These are phyloP conservation scores for Xeromyces bisporus DNA, from an alignment of 495 filamentous ascomycete genomes.

Conservation along the genomic window DNA sequence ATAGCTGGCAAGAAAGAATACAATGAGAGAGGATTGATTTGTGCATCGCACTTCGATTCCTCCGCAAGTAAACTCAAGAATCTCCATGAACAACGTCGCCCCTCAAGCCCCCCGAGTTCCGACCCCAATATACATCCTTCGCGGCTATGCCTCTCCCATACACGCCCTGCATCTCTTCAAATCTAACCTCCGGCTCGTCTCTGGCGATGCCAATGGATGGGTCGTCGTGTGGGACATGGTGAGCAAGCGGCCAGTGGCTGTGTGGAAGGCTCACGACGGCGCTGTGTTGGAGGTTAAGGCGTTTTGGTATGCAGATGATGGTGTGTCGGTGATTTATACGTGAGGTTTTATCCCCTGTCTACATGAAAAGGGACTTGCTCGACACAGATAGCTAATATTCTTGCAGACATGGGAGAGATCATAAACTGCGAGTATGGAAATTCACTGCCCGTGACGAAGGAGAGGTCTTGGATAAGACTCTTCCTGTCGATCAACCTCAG, in stretches of 20 bases:
- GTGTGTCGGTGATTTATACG: constrained; percentile 47
- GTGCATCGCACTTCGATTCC: too few species aligned
- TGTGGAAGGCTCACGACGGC: constrained; percentile 75
- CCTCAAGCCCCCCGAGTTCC: constrained; percentile 26
- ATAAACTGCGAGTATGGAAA: constrained; percentile 75
- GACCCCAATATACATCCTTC: constrained; percentile 69
- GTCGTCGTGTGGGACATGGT: constrained; percentile 71
- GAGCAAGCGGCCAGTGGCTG: constrained; percentile 63
- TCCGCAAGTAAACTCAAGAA: too few species aligned
- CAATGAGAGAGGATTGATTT: too few species aligned
- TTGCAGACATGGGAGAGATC: constrained; percentile 73
- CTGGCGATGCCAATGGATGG: constrained; percentile 84
- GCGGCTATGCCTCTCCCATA: constrained; percentile 70
- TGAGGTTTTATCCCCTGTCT: constrained; percentile 37
- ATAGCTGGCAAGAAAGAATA: too few species aligned
- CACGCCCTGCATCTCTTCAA: constrained; percentile 61
- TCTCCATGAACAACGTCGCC: background rate
- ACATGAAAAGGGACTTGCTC: too few species aligned
- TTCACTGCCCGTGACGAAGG: constrained; percentile 39
- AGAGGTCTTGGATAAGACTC: constrained; percentile 39
- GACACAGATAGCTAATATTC: too few species aligned
- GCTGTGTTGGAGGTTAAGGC: constrained; percentile 64
- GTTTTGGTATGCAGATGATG: constrained; percentile 19
- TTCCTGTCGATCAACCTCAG: constrained; percentile 44
- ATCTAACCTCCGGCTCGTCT: constrained; percentile 58